Evolutionary conservation across 352 stramenopile species (phyloP).

Genomic region (Globisporangium ultimum): DNA sequence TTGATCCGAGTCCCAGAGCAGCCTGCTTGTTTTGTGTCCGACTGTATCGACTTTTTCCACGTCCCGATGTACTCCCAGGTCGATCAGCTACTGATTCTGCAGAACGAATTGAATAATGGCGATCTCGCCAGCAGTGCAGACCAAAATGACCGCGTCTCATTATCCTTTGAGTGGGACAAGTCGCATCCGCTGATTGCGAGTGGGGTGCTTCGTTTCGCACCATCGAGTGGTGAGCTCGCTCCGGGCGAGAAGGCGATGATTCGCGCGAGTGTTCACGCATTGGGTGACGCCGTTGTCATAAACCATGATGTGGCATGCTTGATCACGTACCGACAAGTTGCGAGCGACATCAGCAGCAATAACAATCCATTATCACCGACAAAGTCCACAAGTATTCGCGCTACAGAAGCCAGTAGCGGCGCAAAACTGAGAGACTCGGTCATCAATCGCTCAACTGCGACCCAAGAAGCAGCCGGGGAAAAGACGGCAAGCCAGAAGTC

Average conservation of each 20-base stretch:
- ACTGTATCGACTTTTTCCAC: conserved; percentile 60
- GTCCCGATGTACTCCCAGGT: conserved; percentile 47
- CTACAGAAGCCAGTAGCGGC: neutral
- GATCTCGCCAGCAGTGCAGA: neutral
- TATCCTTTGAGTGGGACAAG: conserved; percentile 61
- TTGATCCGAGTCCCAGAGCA: conserved; percentile 32
- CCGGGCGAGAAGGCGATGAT: conserved; percentile 51
- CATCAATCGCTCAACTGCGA: conserved; percentile 56
- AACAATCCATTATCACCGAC: conserved; percentile 1
- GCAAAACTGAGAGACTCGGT: conserved; percentile 33
- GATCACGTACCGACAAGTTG: conserved; percentile 23
- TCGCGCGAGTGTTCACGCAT: conserved; percentile 40
- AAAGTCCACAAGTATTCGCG: neutral
- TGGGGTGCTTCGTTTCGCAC: conserved; percentile 45
- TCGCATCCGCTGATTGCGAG: conserved; percentile 49
- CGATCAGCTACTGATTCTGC: conserved; percentile 46
- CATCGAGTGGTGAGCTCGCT: conserved; percentile 39
- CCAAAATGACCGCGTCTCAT: neutral
- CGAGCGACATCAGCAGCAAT: neutral
- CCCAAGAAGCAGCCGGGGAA: conserved; percentile 45
- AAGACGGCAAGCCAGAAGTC: conserved; percentile 10
- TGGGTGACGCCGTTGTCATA: conserved; percentile 45
- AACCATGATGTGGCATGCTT: conserved; percentile 68
- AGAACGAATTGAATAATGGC: conserved; percentile 24
- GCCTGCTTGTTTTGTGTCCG: conserved; percentile 40